A percentile compares a stretch with the other conserved stretches of the same genome.
phyloP scores from a whole-genome alignment of 2,329 filamentous ascomycete species.

The Neurospora sp. region DNA sequence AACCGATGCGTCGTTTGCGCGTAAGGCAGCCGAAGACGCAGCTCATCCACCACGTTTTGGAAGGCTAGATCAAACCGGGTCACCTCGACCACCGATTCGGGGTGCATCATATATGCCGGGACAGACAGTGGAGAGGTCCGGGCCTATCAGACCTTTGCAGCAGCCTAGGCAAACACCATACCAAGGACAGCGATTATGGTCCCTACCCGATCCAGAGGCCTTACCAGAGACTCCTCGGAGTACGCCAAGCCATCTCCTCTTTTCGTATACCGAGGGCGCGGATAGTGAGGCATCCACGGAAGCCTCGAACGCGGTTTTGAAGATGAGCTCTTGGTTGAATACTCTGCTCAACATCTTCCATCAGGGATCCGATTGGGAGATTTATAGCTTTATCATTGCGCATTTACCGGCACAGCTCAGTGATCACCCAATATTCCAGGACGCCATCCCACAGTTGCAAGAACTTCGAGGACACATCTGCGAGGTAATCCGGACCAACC shows the following conservation, averaged over 20 bases:
- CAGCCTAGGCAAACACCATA: constrained; percentile 23
- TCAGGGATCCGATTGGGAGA: constrained; percentile 73
- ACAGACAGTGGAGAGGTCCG: constrained; percentile 31
- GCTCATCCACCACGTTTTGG: constrained; percentile 33
- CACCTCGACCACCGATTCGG: constrained; percentile 20
- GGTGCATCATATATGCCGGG: constrained; percentile 43
- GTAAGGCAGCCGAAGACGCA: constrained; percentile 42
- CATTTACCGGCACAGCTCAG: constrained; percentile 80
- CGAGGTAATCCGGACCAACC: constrained; percentile 68
- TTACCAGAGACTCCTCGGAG: constrained; percentile 38
- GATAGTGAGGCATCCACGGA: constrained; percentile 11
- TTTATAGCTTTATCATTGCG: constrained; percentile 82
- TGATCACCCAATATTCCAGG: constrained; percentile 78
- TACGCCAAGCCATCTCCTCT: constrained; percentile 40
- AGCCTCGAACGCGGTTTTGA: constrained; percentile 29
- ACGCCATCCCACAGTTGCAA: constrained; percentile 63
- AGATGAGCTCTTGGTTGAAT: constrained; percentile 65
- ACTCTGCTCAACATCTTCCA: constrained; percentile 64
- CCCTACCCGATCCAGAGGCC: constrained; percentile 44
- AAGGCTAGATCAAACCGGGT: constrained; percentile 31
- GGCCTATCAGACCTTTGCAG: constrained; percentile 32
- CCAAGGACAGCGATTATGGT: constrained; percentile 46
- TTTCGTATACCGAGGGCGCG: constrained; percentile 27
- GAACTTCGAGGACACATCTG: constrained; percentile 67
- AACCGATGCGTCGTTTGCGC: constrained; percentile 41